Percentiles rank a stretch among this genome's conserved stretches.
phyloP scores from a whole-genome alignment of 371 early-diverging fungal species.

The Lichtheimia ramosa region DNA sequence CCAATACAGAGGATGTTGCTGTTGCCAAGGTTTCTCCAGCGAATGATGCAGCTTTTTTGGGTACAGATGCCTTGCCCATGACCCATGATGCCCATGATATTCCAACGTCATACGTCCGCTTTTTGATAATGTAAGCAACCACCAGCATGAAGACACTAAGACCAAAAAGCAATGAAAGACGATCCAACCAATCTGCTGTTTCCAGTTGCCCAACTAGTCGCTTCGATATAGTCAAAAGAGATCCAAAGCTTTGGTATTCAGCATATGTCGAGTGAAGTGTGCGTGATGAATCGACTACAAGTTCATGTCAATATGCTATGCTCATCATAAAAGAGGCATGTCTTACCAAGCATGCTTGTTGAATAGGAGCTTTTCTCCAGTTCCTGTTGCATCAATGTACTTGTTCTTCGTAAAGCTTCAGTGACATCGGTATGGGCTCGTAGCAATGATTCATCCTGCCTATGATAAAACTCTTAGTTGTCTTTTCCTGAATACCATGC shows the following conservation, averaged over 20 bases:
- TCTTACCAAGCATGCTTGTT: conserved; percentile 63
- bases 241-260: conserved; percentile 67
- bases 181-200: conserved; percentile 72
- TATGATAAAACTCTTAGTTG: conserved; percentile 11
- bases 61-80: conserved; percentile 14
- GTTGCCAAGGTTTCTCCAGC: not conserved
- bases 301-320: not conserved
- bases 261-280: conserved; percentile 51
- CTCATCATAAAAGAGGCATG: not conserved
- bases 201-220: conserved; percentile 68
- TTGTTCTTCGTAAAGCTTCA: conserved; percentile 64
- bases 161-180: conserved; percentile 65
- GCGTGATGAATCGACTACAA: conserved; percentile 64
- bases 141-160: conserved; percentile 61
- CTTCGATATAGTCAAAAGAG: conserved; percentile 61
- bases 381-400: conserved; percentile 73
- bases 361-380: conserved; percentile 70
- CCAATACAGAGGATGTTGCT: not conserved
- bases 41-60: not conserved
- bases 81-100: conserved; percentile 56
- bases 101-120: conserved; percentile 68
- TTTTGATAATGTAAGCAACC: conserved; percentile 67
- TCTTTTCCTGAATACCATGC: not conserved
- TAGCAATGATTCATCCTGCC: conserved; percentile 44
- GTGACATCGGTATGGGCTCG: conserved; percentile 63